These are phyloP conservation scores for Neckera pumila DNA, from an alignment of 225 moss, liverwort and hornwort species.

Conservation along the genomic window DNA sequence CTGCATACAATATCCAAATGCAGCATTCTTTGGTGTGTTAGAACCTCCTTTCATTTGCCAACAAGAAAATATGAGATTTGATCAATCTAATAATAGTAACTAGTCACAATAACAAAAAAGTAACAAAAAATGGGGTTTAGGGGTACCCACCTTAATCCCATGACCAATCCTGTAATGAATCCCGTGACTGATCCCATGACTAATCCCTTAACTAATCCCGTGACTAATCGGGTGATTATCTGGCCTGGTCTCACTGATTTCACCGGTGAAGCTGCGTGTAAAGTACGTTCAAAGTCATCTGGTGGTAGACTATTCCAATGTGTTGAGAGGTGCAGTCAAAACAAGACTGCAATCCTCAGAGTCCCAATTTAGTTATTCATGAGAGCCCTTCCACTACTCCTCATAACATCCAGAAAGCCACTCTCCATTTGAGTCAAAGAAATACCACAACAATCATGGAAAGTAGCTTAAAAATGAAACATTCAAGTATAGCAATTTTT, in stretches of 20 bases:
- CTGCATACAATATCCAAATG: too few relatives aligned
- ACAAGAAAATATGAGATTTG: too few relatives aligned
- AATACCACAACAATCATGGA: background rate
- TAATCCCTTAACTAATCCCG: too few relatives aligned
- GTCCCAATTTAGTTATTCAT: background rate
- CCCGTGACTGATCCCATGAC: too few relatives aligned
- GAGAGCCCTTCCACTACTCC: background rate
- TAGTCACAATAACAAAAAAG: too few relatives aligned
- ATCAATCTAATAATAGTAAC: rapidly evolving
- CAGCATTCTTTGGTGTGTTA: too few relatives aligned
- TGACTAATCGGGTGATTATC: background rate
- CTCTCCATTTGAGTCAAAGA: rapidly evolving
- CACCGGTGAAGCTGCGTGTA: background rate
- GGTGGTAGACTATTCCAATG: background rate
- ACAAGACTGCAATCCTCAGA: background rate
- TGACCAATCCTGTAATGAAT: too few relatives aligned
- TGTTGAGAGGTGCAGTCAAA: background rate
- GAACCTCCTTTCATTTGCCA: too few relatives aligned
- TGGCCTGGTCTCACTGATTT: background rate
- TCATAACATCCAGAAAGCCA: background rate
- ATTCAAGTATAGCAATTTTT: background rate
- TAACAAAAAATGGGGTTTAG: too few relatives aligned
- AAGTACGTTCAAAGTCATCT: background rate
- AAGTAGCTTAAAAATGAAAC: background rate
- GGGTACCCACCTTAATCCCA: too few relatives aligned